Base-by-base conservation (phyloP, 129 eudicot genomes). In the Centaurea solstitialis region DNA sequence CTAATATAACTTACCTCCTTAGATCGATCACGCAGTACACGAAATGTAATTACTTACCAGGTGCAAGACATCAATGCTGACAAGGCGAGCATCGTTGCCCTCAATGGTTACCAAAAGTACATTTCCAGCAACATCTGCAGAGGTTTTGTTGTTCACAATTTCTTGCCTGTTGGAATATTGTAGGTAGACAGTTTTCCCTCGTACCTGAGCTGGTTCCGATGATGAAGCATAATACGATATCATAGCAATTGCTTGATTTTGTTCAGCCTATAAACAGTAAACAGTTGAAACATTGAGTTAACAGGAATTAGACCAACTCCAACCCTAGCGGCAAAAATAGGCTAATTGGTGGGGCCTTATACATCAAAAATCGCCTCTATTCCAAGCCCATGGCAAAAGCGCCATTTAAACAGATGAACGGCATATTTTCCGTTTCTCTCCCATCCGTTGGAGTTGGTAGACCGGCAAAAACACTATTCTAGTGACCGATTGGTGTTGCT, bases 41-140 rank as follows among this genome's bases (percentile, higher is more conserved):
- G 59, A 57, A 73, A 72, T 37, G 39, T 43, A 80, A 75, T 40
- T 70, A 79, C 99, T 89, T 89, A 95, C 99, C 99, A 95, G 79
- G 87, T 95, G 99, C 61, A 95, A 72, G 28, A 91, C 97, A 84
- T 95, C 99, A 84, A 93, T 95, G 91, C 99, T 95, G 85, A 92
- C 97, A 69, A 83, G 85, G 61, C 98, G 92, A 35, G 99, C 98
- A 83, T 93, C 98, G 74, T 76, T 79, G 59, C 98, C 99, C 87
- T 95, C 97, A 73, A 95, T 93, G 23, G 98, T 92, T 86, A 95
- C 94, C 90, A 95, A 65, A n/a, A 92, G 87, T 33, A 95, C 99
- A 81, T 95, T 95, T 47, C 99, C 99, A 33, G 99, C 97, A 69
- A 93, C 94, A 88, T 95, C 99, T 61, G 98, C 99, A n/a, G 98